phyloP scores from a whole-genome alignment of 2,329 filamentous ascomycete species.

The Lizonia empirigonia region DNA sequence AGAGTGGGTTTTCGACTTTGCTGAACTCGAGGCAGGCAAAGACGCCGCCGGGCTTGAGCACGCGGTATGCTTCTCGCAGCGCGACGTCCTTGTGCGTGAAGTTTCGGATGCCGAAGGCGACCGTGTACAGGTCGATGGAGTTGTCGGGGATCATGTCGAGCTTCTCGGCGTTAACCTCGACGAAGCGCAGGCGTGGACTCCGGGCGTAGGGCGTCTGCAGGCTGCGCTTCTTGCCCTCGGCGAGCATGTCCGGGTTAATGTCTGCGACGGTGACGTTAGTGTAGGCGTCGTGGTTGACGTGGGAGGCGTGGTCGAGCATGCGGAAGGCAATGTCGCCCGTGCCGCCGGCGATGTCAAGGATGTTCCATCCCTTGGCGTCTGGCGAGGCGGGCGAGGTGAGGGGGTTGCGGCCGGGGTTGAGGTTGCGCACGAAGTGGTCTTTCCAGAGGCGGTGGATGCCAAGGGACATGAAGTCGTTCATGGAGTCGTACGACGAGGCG shows the following conservation, averaged over 20 bases:
- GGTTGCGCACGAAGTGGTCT: constrained; percentile 89
- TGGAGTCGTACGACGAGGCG: constrained; percentile 90
- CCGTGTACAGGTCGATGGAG: constrained; percentile 93
- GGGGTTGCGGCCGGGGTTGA: constrained; percentile 76
- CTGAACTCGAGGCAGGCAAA: constrained; percentile 97
- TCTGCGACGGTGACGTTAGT: constrained; percentile 90
- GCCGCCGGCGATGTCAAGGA: constrained; percentile 95
- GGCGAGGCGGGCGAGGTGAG: constrained; percentile 28
- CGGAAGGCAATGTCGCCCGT: constrained; percentile 98
- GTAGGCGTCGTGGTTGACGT: constrained; percentile 77
- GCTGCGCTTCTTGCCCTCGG: constrained; percentile 82
- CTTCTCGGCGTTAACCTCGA: constrained; percentile 88
- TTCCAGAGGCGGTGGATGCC: constrained; percentile 97
- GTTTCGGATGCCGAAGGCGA: constrained; percentile 96
- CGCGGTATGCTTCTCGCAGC: constrained; percentile 80
- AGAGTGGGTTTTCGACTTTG: constrained; percentile 76
- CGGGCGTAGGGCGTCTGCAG: constrained; percentile 65
- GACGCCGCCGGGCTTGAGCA: constrained; percentile 91
- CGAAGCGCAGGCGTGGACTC: constrained; percentile 66
- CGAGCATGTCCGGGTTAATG: constrained; percentile 95
- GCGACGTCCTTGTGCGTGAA: constrained; percentile 91
- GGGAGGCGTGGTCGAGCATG: constrained; percentile 85
- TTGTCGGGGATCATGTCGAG: constrained; percentile 69
- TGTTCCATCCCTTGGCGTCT: constrained; percentile 63
- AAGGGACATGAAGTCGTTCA: constrained; percentile 99